Conservation (phyloP, 1,284 basidiomycete genomes). For the Singerocomus rubriflavus region DNA sequence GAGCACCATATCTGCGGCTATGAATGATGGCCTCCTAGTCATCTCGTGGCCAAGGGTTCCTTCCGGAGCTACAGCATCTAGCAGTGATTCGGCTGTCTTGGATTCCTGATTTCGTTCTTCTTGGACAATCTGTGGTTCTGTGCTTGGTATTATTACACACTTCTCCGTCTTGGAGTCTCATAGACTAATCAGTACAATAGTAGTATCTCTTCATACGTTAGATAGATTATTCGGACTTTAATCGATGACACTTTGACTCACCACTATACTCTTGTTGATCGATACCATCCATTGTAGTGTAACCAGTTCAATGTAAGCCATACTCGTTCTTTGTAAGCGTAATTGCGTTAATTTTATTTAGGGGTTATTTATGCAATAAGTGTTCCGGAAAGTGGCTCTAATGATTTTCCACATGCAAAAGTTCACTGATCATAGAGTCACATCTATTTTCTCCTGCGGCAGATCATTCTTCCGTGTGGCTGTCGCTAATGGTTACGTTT, state of each 20-base stretch:
- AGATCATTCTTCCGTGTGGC: constrained; percentile 14
- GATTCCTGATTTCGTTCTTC: constrained; percentile 10
- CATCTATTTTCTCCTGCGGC: constrained; percentile 5
- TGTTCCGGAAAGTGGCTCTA: neutral
- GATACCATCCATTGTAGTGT: constrained; percentile 3
- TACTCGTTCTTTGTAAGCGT: neutral
- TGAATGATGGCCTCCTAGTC: constrained; percentile 33
- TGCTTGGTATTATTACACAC: neutral
- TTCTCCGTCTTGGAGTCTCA: neutral
- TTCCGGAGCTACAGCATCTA: constrained; percentile 17
- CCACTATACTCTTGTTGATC: neutral
- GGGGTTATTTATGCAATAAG: neutral
- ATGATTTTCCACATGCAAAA: constrained; percentile 6
- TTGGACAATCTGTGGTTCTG: neutral
- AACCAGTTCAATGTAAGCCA: neutral
- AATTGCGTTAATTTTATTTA: neutral
- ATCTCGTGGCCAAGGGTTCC: constrained; percentile 30
- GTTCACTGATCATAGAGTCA: constrained; percentile 5
- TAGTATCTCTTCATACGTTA: neutral
- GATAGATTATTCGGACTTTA: neutral
- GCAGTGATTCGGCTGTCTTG: constrained; percentile 3
- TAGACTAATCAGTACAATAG: constrained; percentile 22
- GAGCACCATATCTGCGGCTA: constrained; percentile 35
- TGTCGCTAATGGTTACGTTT: constrained; percentile 8
- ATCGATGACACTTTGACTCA: neutral